Evolutionary conservation across 495 filamentous ascomycete species (phyloP).

Genomic region (Trichocladium uniseriatum): DNA sequence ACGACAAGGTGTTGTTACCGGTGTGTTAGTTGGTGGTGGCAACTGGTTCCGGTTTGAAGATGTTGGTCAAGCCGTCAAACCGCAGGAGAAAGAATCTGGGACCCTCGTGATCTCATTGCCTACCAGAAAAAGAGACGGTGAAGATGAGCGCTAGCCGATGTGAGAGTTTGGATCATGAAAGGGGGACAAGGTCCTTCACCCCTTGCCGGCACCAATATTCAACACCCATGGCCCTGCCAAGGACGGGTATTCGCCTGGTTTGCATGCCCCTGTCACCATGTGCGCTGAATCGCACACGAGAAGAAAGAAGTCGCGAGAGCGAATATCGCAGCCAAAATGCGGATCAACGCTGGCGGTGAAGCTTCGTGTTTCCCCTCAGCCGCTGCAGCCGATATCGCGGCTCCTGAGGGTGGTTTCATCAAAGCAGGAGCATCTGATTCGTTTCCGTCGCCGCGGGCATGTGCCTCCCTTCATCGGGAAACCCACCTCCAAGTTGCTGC

Average conservation of each 20-base stretch:
- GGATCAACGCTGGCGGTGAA: slow-evolving; percentile 10
- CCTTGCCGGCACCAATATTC: slow-evolving; percentile 3
- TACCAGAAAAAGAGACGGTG: slow-evolving; percentile 10
- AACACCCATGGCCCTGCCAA: slow-evolving; percentile 5
- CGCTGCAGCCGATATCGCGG: neutral
- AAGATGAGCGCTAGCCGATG: slow-evolving; percentile 4
- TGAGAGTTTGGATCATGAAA: neutral
- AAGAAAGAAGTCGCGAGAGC: neutral
- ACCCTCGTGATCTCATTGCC: slow-evolving; percentile 8
- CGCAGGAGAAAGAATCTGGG: neutral
- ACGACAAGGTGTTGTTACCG: neutral
- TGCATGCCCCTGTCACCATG: slow-evolving; percentile 5
- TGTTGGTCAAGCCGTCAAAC: neutral
- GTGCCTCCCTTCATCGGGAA: neutral
- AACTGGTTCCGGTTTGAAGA: no score
- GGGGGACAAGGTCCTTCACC: neutral
- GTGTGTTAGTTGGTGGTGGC: neutral
- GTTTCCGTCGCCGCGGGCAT: slow-evolving; percentile 9
- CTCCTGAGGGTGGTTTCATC: neutral
- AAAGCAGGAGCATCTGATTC: neutral
- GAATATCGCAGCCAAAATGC: neutral
- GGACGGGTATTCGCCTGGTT: neutral
- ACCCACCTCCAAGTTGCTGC: neutral
- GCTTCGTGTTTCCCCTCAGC: neutral
- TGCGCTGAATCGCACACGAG: slow-evolving; percentile 3